These are phyloP conservation scores for Psilocybe cyanescens DNA, from an alignment of 768 basidiomycete genomes.

Conservation along the genomic window DNA sequence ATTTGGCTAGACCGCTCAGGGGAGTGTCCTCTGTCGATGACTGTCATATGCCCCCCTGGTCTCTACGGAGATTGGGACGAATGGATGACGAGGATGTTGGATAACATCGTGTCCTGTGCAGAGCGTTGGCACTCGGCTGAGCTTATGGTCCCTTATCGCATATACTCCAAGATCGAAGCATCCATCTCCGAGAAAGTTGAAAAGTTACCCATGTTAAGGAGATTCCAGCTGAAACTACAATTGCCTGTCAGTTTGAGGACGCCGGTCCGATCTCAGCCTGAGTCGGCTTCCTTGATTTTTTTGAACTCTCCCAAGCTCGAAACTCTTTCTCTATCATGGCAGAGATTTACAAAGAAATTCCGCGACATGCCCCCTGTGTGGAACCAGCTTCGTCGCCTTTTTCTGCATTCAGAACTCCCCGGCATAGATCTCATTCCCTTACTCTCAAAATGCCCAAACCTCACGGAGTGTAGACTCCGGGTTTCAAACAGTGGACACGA, in stretches of 20 bases:
- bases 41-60: background rate
- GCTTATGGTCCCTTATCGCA: background rate
- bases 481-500: too few relatives aligned
- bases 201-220: background rate
- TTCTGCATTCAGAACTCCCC: background rate
- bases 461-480: background rate
- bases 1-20: background rate
- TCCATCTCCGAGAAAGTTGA: background rate
- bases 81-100: background rate
- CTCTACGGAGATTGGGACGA: background rate
- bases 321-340: background rate
- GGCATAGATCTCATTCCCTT: background rate
- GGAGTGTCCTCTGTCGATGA: background rate
- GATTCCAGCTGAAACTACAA: background rate
- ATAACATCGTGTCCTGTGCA: background rate
- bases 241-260: background rate
- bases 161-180: background rate
- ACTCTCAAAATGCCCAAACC: background rate
- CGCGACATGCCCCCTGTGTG: background rate
- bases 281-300: background rate
- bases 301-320: background rate
- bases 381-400: background rate
- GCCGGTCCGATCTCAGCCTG: background rate
- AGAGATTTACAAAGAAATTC: background rate
- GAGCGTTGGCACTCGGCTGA: background rate